phyloP scores from a whole-genome alignment of 192 early-diverging fungal genomes.

The Linnemannia schmuckeri region DNA sequence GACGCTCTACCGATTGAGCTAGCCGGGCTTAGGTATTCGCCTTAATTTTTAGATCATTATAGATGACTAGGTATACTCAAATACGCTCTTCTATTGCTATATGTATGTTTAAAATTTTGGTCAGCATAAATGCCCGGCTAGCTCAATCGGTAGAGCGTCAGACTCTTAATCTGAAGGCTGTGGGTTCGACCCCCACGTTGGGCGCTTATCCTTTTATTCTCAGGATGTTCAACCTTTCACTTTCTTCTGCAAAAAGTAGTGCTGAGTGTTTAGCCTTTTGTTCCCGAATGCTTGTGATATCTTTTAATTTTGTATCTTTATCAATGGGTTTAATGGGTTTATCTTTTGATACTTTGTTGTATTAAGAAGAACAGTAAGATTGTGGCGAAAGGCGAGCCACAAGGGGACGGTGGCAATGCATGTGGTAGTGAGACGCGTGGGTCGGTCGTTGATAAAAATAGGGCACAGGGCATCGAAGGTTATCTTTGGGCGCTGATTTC shows the following conservation, averaged over 20 bases:
- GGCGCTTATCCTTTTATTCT: slow-evolving; percentile 50
- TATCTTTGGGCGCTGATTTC: neutral
- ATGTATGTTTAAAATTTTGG: too few relatives aligned
- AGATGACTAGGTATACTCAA: too few relatives aligned
- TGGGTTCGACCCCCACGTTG: slow-evolving; percentile 89
- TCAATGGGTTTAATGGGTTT: neutral
- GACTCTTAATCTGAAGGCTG: slow-evolving; percentile 92
- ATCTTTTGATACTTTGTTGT: too few relatives aligned
- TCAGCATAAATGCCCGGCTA: slow-evolving; percentile 60
- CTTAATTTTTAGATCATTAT: too few relatives aligned
- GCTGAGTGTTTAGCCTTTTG: too few relatives aligned
- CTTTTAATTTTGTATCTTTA: neutral
- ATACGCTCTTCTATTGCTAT: too few relatives aligned
- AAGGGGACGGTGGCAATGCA: neutral
- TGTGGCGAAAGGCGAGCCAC: neutral
- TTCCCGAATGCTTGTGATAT: too few relatives aligned
- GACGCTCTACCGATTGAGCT: slow-evolving; percentile 88
- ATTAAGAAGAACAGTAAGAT: neutral
- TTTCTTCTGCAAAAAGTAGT: neutral
- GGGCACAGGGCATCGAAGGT: neutral
- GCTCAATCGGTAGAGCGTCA: slow-evolving; percentile 88
- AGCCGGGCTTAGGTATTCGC: slow-evolving; percentile 56
- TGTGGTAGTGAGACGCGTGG: slow-evolving; percentile 3
- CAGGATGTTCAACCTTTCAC: neutral
- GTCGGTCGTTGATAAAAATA: neutral